Base-by-base conservation (phyloP, 2,329 filamentous ascomycete species). In the Fusarium miscanthi region DNA sequence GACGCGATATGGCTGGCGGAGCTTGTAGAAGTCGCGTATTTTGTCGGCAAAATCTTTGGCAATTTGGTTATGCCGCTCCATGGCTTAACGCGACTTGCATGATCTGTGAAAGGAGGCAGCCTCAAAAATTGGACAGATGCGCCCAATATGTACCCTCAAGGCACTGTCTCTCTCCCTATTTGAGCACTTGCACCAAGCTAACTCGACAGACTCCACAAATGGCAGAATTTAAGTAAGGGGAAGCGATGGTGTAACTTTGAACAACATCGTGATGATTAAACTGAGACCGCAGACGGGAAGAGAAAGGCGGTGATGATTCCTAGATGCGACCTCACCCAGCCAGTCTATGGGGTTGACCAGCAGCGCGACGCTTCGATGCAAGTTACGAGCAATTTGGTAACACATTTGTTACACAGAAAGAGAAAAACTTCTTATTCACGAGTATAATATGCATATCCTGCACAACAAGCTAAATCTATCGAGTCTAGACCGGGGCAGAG, bases 1-100 rank as follows among this genome's bases (percentile, higher is more conserved):
- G 79, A 94, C 92, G 46, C 92, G 88, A 81, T 92, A 94, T 10
- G 91, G 88, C 76, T 84, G 79, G 27, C 79, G 78, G 13, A 81
- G 78, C 57, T 83, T 80, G 75, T 84, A 86, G 75, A 85, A 84
- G 61, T 78, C 69, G 48, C 83, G 82, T 41, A 87, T 84, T 1
- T 82, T 78, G 7, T 80, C 60, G 8, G 86, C 81, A 51, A 88
- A 83, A 9, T 82, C 77, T 46, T 82, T 74, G 31, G 87, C 83
- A 16, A 83, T 79, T 43, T 82, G 77, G n/a, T 74, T 76, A 78
- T 88, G 87, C 35, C 81, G 81, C 42, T 87, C 85, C 85, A 87
- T 86, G 21, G 17, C 2, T n/a, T 0, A 17, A 5, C 1, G 1
- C 1, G 13, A 8, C 2, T 19, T 13, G 4, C 5, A 25, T 7